These are phyloP conservation scores for Zoysia pacifica DNA, from an alignment of 176 grass and related monocot genomes.

Conservation along the genomic window DNA sequence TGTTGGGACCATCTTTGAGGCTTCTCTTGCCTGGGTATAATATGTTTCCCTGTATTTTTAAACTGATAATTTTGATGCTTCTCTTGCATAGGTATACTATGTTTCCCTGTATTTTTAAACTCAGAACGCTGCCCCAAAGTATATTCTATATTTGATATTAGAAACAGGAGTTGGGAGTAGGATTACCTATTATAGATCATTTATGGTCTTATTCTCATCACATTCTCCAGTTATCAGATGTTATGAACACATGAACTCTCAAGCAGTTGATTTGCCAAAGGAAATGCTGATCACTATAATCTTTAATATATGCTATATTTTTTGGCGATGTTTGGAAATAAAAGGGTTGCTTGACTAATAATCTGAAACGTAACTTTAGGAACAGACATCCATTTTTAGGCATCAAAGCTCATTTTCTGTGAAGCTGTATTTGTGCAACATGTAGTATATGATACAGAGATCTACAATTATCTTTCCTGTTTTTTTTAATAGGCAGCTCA, in stretches of 20 bases:
- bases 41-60: background rate
- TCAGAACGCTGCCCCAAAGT: background rate
- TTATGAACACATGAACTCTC: background rate
- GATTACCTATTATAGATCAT: constrained; percentile 15
- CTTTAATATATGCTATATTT: background rate
- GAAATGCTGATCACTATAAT: background rate
- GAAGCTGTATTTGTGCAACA: background rate
- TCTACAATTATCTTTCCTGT: background rate
- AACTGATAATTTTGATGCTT: constrained; percentile 60
- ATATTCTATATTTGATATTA: background rate
- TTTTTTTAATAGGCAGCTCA: constrained; percentile 10
- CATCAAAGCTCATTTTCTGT: background rate
- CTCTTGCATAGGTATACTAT: constrained; percentile 85
- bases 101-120: constrained; percentile 10
- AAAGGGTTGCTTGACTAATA: constrained; percentile 14
- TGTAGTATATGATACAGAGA: background rate
- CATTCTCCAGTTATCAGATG: background rate
- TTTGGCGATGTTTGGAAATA: background rate
- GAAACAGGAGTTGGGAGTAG: constrained; percentile 16
- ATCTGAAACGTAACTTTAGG: constrained; percentile 13
- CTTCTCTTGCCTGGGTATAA: constrained; percentile 95
- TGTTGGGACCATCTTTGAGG: constrained; percentile 89
- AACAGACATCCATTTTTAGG: background rate
- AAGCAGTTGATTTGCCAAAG: background rate
- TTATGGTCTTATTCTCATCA: background rate